Evolutionary conservation across 257 asterid genomes (phyloP).

Genomic region (Solanum commersonii): DNA sequence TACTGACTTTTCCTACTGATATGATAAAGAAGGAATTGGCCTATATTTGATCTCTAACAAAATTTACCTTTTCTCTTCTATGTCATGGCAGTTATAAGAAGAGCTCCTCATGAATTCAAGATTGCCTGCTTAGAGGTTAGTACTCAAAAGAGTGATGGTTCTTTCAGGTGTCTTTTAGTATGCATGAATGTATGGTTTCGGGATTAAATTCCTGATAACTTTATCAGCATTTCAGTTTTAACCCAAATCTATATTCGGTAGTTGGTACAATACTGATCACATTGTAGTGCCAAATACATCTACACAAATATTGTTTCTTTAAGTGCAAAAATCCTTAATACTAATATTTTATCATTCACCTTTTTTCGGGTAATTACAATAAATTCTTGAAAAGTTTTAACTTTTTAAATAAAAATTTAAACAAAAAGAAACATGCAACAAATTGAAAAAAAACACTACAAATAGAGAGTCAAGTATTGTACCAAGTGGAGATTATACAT

Average conservation of each 20-base stretch:
- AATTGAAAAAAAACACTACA: not conserved
- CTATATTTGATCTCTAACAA: slow-evolving; percentile 1
- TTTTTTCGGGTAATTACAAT: not conserved
- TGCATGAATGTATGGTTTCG: not conserved
- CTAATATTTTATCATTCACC: not conserved
- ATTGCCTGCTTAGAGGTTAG: slow-evolving; percentile 97
- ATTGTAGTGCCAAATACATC: not conserved
- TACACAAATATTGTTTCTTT: not conserved
- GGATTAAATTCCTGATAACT: not conserved
- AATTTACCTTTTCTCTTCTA: not conserved
- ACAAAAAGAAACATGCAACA: not conserved
- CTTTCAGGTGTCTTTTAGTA: not conserved
- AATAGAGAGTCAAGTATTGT: not conserved
- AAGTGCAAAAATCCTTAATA: not conserved
- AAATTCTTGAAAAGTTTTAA: not conserved
- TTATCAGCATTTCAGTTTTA: not conserved
- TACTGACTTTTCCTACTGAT: not conserved
- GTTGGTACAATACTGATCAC: not conserved
- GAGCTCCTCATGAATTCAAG: slow-evolving; percentile 99
- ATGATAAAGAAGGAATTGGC: not conserved
- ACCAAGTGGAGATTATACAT: not conserved
- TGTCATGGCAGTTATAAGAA: slow-evolving; percentile 66
- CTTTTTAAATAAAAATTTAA: not conserved
- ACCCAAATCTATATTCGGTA: not conserved
- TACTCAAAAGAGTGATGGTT: not conserved